Evolutionary conservation across 345 rosid species (phyloP), one percentile per base, ranked within the genome.

Genomic region (Salix arbutifolia): DNA sequence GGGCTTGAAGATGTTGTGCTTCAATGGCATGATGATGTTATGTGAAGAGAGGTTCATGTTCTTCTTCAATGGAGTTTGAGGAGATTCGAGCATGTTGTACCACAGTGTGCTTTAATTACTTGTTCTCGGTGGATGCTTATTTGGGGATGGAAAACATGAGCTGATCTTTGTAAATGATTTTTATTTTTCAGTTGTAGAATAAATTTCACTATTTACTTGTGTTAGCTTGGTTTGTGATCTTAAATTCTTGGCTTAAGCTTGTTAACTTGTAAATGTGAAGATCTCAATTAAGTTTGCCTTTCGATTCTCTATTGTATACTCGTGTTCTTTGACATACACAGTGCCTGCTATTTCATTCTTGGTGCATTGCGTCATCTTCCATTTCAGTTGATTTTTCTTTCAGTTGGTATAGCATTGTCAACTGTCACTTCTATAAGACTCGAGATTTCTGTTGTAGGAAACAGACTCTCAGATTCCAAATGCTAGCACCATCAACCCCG

Each of bases 1-100:
- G 94, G 89, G 72, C 85, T 95, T 69, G 87, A 83, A 48, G 90
- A 93, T 71, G 82, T 90, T 50, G 90, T 91, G 76, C 86, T 79
- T 50, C 78, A 91, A 10, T 90, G 96, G 94, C 88, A 92, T 65
- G 80, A 40, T 19, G 74, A 67, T 26, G 30, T 42, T 8, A 26
- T 68, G n/a, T 73, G 67, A 73, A 65, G 46, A 58, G 64, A 23
- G 62, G 64, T 58, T 58, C 64, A n/a, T 58, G 64, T 23, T 10
- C 28, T 21, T n/a, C 61, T n/a, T 58, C 62, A 58, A n/a, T 58
- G 28, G 62, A n/a, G 5, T 58, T 9, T 58, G 62, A 58, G 62
- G 14, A 58, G 62, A 25, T 58, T n/a, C 16, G 6, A 23, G 64
- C 12, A 58, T 58, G 64, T 58, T 10, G 28, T 58, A 58, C 11